Base-by-base conservation (phyloP, 805 yeast species). In the Schwanniomyces pseudopolymorphus region DNA sequence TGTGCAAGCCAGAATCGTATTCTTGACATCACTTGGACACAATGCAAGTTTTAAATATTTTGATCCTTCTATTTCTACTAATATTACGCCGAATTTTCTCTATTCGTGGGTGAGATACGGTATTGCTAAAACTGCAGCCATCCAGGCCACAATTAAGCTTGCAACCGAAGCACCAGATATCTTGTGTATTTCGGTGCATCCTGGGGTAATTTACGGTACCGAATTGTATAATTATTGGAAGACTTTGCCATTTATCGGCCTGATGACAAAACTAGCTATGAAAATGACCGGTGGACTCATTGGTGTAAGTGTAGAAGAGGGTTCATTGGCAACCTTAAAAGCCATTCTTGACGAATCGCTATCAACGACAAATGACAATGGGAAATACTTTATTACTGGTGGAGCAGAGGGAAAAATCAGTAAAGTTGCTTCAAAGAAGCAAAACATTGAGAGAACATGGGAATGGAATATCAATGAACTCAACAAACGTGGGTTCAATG, bases 71-170 rank as follows among this genome's bases (percentile, higher is more conserved):
- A 54, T 58, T 26, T 49, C 48, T 5, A 43, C 69, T 39, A 51
- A 66, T 24, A 43, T 47, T 14, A 42, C 39, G n/a, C 75, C 75
- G 5, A 48, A 57, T 40, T 33, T 52, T 2, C 10, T 56, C 17
- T 65, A 45, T 48, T 55, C 66, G 11, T 63, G 70, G 67, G 48
- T 64, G 17, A 55, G 77, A 44, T 72, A 72, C 52, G 70, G 67
- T 8, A 53, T 53, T 33, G 65, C 74, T 19, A 72, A 72, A 52
- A 37, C 59, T 6, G 68, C 69, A 2, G 57, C 51, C 14, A 66
- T 71, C 28, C 73, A 69, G 42, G 54, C 61, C 40, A 57, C 61
- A 45, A 61, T 54, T 40, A 53, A 57, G 39, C 53, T 70, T 13
- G 66, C 66, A 13, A 42, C 50, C 24, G 49, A 53, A 21, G 49